phyloP scores from a whole-genome alignment of 2,329 filamentous ascomycete genomes.

The Lecanosticta acicola region DNA sequence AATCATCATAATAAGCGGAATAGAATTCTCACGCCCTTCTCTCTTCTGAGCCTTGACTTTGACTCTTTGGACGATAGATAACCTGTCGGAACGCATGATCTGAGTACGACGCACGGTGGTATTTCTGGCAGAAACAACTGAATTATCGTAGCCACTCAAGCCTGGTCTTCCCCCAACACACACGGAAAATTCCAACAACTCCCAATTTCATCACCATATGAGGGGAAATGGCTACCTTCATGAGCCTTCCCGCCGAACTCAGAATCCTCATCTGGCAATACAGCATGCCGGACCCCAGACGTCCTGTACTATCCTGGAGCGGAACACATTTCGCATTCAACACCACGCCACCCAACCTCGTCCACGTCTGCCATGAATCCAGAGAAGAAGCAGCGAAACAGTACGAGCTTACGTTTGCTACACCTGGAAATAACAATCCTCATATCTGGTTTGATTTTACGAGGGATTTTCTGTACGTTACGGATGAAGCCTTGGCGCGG shows the following conservation, averaged over 20 bases:
- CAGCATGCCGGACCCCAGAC: slow-evolving; percentile 12
- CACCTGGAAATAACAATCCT: not conserved
- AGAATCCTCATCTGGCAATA: slow-evolving; percentile 14
- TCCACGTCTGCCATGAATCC: slow-evolving; percentile 13
- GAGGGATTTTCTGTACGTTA: slow-evolving; percentile 12
- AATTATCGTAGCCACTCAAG: too few species aligned
- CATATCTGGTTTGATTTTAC: slow-evolving; percentile 11
- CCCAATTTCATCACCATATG: too few species aligned
- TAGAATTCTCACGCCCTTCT: too few species aligned
- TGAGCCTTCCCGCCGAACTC: slow-evolving; percentile 14
- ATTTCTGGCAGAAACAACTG: too few species aligned
- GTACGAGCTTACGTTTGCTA: slow-evolving; percentile 11
- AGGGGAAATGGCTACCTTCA: slow-evolving; percentile 15
- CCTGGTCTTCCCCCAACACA: too few species aligned
- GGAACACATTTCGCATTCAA: slow-evolving; percentile 11
- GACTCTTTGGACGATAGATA: too few species aligned
- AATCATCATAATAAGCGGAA: too few species aligned
- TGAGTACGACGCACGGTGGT: too few species aligned
- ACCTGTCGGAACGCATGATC: too few species aligned
- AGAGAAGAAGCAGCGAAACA: slow-evolving; percentile 11
- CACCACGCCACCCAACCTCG: slow-evolving; percentile 8
- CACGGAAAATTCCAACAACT: too few species aligned
- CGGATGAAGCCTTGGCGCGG: slow-evolving; percentile 7
- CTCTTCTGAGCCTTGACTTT: too few species aligned
- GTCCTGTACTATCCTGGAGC: slow-evolving; percentile 13